Evolutionary conservation across 495 filamentous ascomycete species (phyloP).

Genomic region (Lichina pygmaea): DNA sequence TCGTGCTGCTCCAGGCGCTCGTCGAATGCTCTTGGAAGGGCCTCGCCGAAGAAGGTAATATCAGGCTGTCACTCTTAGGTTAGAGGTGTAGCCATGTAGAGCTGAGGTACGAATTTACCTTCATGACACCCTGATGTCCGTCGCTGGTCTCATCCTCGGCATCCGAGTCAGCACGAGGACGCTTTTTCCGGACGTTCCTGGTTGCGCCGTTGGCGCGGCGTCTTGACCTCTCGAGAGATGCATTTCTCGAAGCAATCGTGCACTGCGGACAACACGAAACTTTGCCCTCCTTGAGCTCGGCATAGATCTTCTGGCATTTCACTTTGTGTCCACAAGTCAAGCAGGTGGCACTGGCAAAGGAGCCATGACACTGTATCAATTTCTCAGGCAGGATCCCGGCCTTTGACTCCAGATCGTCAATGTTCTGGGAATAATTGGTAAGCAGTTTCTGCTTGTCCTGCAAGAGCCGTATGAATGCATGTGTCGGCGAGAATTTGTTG

Average conservation of each 20-base stretch:
- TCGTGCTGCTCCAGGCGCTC: slow-evolving; percentile 55
- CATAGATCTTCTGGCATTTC: slow-evolving; percentile 48
- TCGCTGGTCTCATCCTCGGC: slow-evolving; percentile 48
- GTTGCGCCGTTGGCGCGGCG: slow-evolving; percentile 30
- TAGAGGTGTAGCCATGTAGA: not conserved
- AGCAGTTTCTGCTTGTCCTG: slow-evolving; percentile 74
- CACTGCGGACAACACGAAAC: slow-evolving; percentile 39
- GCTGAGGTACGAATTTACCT: slow-evolving; percentile 15
- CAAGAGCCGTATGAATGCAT: slow-evolving; percentile 85
- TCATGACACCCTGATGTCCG: slow-evolving; percentile 69
- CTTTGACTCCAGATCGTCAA: slow-evolving; percentile 81
- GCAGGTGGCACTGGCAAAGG: slow-evolving; percentile 78
- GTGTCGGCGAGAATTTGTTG: slow-evolving; percentile 59
- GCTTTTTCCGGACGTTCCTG: slow-evolving; percentile 19
- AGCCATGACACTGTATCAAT: slow-evolving; percentile 87
- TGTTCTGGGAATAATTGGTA: slow-evolving; percentile 96
- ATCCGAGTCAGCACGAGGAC: slow-evolving; percentile 27
- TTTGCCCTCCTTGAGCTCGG: slow-evolving; percentile 45
- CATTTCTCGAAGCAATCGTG: slow-evolving; percentile 11
- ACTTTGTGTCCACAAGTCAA: slow-evolving; percentile 57
- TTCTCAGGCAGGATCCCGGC: slow-evolving; percentile 66
- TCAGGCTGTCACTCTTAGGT: slow-evolving; percentile 29
- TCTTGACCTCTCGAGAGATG: slow-evolving; percentile 13
- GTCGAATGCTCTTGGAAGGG: slow-evolving; percentile 64
- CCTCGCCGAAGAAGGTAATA: slow-evolving; percentile 93